A percentile compares a stretch with the other conserved stretches of the same genome.
phyloP scores from a whole-genome alignment of 2,329 filamentous ascomycete species.

The Daldinia sp. region DNA sequence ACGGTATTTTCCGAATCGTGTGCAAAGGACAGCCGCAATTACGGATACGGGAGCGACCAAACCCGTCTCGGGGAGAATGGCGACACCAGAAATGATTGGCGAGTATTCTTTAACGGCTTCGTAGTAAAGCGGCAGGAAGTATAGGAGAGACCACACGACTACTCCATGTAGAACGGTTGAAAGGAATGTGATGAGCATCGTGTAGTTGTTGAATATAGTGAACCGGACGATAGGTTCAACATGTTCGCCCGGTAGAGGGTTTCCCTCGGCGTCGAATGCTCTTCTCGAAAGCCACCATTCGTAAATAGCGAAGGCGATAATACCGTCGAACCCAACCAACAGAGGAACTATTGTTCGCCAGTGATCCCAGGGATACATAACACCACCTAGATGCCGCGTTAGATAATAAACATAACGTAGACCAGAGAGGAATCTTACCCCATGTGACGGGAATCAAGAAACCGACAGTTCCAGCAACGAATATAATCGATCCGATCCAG shows the following conservation, averaged over 20 bases:
- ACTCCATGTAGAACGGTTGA: slow-evolving; percentile 10
- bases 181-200: slow-evolving; percentile 6
- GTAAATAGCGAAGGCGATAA: slow-evolving; percentile 8
- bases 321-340: slow-evolving; percentile 16
- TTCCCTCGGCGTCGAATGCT: slow-evolving; percentile 8
- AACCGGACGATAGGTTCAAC: slow-evolving; percentile 14
- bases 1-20: slow-evolving; percentile 6
- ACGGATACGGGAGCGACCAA: slow-evolving; percentile 11
- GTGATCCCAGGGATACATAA: slow-evolving; percentile 18
- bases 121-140: slow-evolving; percentile 16
- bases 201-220: slow-evolving; percentile 14
- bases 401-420: neutral
- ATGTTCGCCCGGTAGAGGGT: slow-evolving; percentile 2
- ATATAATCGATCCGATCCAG: slow-evolving; percentile 15
- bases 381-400: slow-evolving; percentile 1
- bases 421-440: neutral
- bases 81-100: slow-evolving; percentile 12
- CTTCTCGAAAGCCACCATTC: slow-evolving; percentile 14
- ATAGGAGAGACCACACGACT: slow-evolving; percentile 18
- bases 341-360: slow-evolving; percentile 14
- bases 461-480: slow-evolving; percentile 4
- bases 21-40: slow-evolving; percentile 4
- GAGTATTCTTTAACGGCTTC: slow-evolving; percentile 14
- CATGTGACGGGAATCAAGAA: slow-evolving; percentile 14
- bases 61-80: slow-evolving; percentile 15